Percentiles rank a stretch among this genome's conserved stretches.
Conservation (phyloP, 345 rosid genomes). For the Populus nigra region DNA sequence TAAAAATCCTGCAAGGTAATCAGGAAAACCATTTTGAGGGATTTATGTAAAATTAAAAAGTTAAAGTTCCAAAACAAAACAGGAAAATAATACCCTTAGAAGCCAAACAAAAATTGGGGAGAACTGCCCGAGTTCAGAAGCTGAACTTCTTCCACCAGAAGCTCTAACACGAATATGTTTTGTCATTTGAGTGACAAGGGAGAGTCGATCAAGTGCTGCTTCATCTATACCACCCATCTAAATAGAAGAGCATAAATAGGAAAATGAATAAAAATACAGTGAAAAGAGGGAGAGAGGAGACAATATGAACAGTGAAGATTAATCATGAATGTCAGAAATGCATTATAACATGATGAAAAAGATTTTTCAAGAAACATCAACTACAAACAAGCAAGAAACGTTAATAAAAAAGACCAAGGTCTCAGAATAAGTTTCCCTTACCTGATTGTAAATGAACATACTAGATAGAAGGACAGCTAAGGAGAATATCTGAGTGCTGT, state of each 20-base stretch:
- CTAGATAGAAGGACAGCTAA: slow-evolving; percentile 94
- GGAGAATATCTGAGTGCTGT: slow-evolving; percentile 97
- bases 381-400: not conserved
- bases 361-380: not conserved
- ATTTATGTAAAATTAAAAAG: not conserved
- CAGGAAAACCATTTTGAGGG: not conserved
- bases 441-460: slow-evolving; percentile 98
- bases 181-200: slow-evolving; percentile 96
- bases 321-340: not conserved
- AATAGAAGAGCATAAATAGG: slow-evolving; percentile 2
- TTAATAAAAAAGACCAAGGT: not conserved
- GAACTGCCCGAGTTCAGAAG: slow-evolving; percentile 88
- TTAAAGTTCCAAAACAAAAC: not conserved
- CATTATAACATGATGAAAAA: not conserved
- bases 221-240: slow-evolving; percentile 99
- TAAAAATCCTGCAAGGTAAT: slow-evolving; percentile 69
- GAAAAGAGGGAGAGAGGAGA: not conserved
- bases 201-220: slow-evolving; percentile 91
- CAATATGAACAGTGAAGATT: not conserved
- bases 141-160: slow-evolving; percentile 67
- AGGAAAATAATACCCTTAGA: slow-evolving; percentile 58
- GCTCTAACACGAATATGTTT: slow-evolving; percentile 96
- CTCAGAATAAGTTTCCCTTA: slow-evolving; percentile 20
- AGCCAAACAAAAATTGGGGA: slow-evolving; percentile 99
- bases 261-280: not conserved